phyloP scores from a whole-genome alignment of 2,329 filamentous ascomycete species.

The Endocalyx cinctus region DNA sequence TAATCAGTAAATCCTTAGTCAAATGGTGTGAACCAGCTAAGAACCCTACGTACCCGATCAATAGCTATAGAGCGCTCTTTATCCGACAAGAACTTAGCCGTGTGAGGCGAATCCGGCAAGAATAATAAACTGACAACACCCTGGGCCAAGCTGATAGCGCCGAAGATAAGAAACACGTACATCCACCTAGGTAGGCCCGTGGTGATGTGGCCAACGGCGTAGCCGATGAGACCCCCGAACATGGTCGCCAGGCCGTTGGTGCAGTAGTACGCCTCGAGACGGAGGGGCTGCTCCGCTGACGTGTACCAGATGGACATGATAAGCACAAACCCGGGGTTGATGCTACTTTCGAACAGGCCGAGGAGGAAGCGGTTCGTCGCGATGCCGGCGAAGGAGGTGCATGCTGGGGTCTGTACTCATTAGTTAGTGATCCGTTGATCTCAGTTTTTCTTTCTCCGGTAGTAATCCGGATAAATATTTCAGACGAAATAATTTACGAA shows the following conservation, averaged over 20 bases:
- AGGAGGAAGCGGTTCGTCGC: constrained; percentile 53
- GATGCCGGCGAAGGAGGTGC: constrained; percentile 49
- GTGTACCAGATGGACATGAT: constrained; percentile 35
- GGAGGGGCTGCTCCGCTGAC: constrained; percentile 42
- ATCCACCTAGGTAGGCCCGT: constrained; percentile 25
- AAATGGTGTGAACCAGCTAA: not conserved
- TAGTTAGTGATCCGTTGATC: too few species aligned
- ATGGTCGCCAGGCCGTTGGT: constrained; percentile 58
- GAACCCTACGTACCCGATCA: constrained; percentile 32
- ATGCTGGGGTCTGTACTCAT: constrained; percentile 40
- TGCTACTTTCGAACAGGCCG: constrained; percentile 52
- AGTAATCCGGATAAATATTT: too few species aligned
- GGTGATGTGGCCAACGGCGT: constrained; percentile 56
- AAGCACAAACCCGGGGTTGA: constrained; percentile 45
- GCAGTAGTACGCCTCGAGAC: constrained; percentile 52
- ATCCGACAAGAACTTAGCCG: constrained; percentile 54
- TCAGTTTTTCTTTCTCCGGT: too few species aligned
- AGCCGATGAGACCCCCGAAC: constrained; percentile 56
- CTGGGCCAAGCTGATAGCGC: constrained; percentile 51
- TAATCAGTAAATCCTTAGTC: not conserved
- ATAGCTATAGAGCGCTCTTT: constrained; percentile 53
- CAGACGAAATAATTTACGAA: not conserved
- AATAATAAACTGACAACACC: constrained; percentile 51
- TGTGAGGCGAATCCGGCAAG: constrained; percentile 58
- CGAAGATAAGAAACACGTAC: constrained; percentile 53